Base-by-base conservation (phyloP, 768 basidiomycete genomes). In the Porpolomopsis calyptriformis region DNA sequence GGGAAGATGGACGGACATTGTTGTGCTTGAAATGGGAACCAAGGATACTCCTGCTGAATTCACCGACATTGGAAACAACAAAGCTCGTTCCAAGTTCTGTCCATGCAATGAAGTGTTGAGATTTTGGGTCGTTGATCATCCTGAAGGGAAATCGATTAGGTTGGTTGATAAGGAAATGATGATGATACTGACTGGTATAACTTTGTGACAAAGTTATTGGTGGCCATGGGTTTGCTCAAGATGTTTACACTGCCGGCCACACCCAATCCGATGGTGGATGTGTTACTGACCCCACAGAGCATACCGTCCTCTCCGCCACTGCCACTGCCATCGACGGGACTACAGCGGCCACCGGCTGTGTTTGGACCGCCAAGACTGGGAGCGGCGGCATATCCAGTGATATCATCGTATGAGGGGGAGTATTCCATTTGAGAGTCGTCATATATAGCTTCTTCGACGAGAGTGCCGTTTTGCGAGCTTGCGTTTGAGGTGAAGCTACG, bases 21-120 rank as follows among this genome's bases (percentile, higher is more conserved):
- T 88, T 89, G 65, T 91, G 88, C 63, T 89, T 90, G 65, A 90
- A 91, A 59, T 91, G 87, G 2, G 81, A 78, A 2, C 86, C 86
- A 24, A 91, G 70, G 53, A 89, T 88, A 56, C 77, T 85, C 49
- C 85, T 70, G 53, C 85, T 87, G 60, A 91, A 90, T 59, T 88
- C 85, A 60, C 83, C 82, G 40, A 86, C 84, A 49, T 87, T 88
- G 35, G 81, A 83, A 27, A 91, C 87, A 38, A 89, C 84, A 55
- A 91, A 89, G 39, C 83, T 85, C 40, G 85, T 80, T 20, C 87
- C 86, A 10, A 78, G 72, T 24, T 86, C 82, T 1, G 85, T 87
- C 85, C 86, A 91, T 1, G 77, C 66, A 54, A 90, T 89, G 59
- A 85, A 87, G 53, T 80, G 78, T 4, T 82, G 73, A 1, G 82